A percentile compares a stretch with the other conserved stretches of the same genome.
phyloP scores from a whole-genome alignment of 805 yeast species.

The Yamadazyma sp. region DNA sequence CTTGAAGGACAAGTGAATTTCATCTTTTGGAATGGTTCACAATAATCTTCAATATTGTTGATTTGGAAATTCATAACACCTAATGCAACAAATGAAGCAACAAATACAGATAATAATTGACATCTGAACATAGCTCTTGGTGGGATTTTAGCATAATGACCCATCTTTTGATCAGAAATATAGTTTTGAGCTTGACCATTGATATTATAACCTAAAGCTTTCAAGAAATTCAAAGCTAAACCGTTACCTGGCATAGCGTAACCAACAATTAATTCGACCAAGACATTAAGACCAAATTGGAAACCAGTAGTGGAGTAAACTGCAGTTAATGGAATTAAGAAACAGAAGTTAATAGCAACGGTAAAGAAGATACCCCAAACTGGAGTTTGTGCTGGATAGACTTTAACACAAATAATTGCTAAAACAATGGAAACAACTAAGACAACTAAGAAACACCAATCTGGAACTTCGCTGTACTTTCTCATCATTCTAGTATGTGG shows the following conservation, averaged over 20 bases:
- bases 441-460: slow-evolving; percentile 57
- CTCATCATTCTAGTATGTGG: slow-evolving; percentile 57
- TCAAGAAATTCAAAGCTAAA: slow-evolving; percentile 52
- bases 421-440: slow-evolving; percentile 45
- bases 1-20: slow-evolving; percentile 38
- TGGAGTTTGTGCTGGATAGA: slow-evolving; percentile 54
- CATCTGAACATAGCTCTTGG: slow-evolving; percentile 57
- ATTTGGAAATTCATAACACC: slow-evolving; percentile 37
- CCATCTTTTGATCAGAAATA: slow-evolving; percentile 38
- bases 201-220: slow-evolving; percentile 49
- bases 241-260: slow-evolving; percentile 59
- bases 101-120: slow-evolving; percentile 33
- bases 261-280: slow-evolving; percentile 63
- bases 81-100: slow-evolving; percentile 30
- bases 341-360: slow-evolving; percentile 47
- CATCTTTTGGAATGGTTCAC: slow-evolving; percentile 31
- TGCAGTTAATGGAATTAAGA: slow-evolving; percentile 59
- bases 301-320: slow-evolving; percentile 60
- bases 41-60: slow-evolving; percentile 29
- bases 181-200: slow-evolving; percentile 62
- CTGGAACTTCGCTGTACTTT: slow-evolving; percentile 66
- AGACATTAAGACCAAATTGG: slow-evolving; percentile 55
- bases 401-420: slow-evolving; percentile 41
- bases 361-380: slow-evolving; percentile 61
- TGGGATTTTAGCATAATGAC: slow-evolving; percentile 58